phyloP scores from a whole-genome alignment of 2,329 filamentous ascomycete species.

The Aureobasidium sp. region DNA sequence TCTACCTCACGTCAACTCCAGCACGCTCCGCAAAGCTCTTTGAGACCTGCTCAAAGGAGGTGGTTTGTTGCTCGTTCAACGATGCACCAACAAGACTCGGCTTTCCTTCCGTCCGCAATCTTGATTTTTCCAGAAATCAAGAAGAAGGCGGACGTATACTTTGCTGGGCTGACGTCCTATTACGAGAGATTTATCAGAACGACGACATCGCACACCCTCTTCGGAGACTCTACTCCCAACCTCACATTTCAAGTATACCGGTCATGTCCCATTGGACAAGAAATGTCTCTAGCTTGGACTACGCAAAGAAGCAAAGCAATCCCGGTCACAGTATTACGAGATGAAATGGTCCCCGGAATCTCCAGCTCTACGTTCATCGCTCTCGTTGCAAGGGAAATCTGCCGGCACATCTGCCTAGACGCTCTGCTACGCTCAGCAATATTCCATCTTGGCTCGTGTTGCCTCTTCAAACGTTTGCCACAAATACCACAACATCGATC shows the following conservation, averaged over 20 bases:
- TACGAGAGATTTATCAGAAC: constrained; percentile 11
- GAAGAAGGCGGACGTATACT: background rate
- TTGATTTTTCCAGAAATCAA: background rate
- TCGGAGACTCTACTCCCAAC: background rate
- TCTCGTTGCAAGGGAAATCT: background rate
- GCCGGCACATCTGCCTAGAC: background rate
- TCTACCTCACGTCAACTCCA: background rate
- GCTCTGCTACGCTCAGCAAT: background rate
- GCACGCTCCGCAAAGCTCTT: background rate
- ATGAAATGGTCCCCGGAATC: background rate
- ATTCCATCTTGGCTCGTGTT: background rate
- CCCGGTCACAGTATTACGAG: background rate
- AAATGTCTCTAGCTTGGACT: background rate
- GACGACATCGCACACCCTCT: background rate
- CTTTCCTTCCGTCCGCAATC: background rate
- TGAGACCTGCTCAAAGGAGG: background rate
- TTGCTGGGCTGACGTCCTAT: constrained; percentile 14
- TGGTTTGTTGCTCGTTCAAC: background rate
- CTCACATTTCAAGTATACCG: background rate
- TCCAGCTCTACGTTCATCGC: background rate
- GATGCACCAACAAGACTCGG: background rate
- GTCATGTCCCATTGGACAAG: background rate
- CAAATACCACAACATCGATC: background rate
- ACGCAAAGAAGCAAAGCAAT: constrained; percentile 6
- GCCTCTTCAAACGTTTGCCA: background rate